These are phyloP conservation scores for Penstemon eatonii DNA, from an alignment of 257 asterid genomes.

Conservation along the genomic window DNA sequence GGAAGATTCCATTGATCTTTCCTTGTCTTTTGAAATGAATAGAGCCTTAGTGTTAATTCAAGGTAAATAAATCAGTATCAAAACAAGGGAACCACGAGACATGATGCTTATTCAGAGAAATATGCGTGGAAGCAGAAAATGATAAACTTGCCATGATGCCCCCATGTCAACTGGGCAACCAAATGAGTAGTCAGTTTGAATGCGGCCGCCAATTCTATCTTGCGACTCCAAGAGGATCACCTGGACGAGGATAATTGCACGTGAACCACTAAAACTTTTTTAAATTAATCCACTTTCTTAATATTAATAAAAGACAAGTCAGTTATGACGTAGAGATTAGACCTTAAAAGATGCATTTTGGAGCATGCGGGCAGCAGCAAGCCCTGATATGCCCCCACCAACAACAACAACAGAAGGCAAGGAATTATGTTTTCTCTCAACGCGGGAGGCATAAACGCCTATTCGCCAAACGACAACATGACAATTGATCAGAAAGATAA, in stretches of 20 bases:
- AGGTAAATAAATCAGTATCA: constrained; percentile 20
- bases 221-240: constrained; percentile 89
- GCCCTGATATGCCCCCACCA: constrained; percentile 98
- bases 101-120: constrained; percentile 11
- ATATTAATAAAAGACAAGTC: background rate
- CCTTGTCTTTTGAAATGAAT: background rate
- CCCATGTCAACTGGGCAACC: constrained; percentile 99
- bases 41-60: background rate
- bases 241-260: constrained; percentile 38
- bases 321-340: constrained; percentile 8
- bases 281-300: background rate
- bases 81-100: constrained; percentile 7
- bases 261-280: constrained; percentile 19
- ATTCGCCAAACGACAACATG: constrained; percentile 24
- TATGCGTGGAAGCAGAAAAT: constrained; percentile 4
- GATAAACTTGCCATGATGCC: constrained; percentile 79
- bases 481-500: constrained; percentile 22
- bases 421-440: constrained; percentile 55
- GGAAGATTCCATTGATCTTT: background rate
- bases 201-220: constrained; percentile 94
- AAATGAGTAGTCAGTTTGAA: constrained; percentile 87
- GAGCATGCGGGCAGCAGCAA: constrained; percentile 86
- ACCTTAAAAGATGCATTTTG: constrained; percentile 91
- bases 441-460: constrained; percentile 54
- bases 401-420: constrained; percentile 76